Evolutionary conservation across 768 basidiomycete genomes (phyloP), one percentile per base, ranked within the genome.

Genomic region (Tulasnella sp.): DNA sequence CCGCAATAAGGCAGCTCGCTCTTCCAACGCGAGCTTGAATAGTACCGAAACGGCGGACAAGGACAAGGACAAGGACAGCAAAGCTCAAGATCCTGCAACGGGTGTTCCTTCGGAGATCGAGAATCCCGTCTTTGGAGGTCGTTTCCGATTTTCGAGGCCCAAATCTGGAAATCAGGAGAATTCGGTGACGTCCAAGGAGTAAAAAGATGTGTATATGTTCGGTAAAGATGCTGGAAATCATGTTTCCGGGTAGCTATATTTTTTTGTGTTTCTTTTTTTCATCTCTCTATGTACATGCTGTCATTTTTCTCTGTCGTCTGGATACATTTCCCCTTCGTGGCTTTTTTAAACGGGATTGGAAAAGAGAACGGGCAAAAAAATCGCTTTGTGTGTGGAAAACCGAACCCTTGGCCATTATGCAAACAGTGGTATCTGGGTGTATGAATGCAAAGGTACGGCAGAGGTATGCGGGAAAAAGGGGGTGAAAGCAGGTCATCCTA

Each of bases 1-100:
- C 5, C 45, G 73, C 22, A 74, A 74, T 52, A 74, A 74, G 73
- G 45, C 73, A 17, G 45, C 73, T 19, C 36, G 49, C 9, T 19
- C 25, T 34, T 52, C 73, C 19, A 52, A 49, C 39, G 37, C 73
- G 29, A 74, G 52, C 36, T 12, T 74, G 42, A 37, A 15, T 25
- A 15, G 40, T 40, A 83, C 82, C 73, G 81, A 82, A 72, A 80
- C 80, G 72, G 82, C 82, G 76, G 83, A 86, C 76, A 89, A 85
- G 84, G 77, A 76, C 39, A 76, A 54, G 64, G 81, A 80, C 38
- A 81, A 81, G 78, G 82, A 38, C 1, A 70, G 5, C 69, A 38
- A 70, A 36, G 69, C 36, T 70, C 34, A n/a, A 36, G 58, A 64
- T 29, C 22, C 58, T 25, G 31, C 25, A 34, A 34, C 58, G 6